Percentiles rank a stretch among this genome's conserved stretches.
Conservation (phyloP, 2,329 filamentous ascomycete genomes). For the Nemania bipapillata region DNA sequence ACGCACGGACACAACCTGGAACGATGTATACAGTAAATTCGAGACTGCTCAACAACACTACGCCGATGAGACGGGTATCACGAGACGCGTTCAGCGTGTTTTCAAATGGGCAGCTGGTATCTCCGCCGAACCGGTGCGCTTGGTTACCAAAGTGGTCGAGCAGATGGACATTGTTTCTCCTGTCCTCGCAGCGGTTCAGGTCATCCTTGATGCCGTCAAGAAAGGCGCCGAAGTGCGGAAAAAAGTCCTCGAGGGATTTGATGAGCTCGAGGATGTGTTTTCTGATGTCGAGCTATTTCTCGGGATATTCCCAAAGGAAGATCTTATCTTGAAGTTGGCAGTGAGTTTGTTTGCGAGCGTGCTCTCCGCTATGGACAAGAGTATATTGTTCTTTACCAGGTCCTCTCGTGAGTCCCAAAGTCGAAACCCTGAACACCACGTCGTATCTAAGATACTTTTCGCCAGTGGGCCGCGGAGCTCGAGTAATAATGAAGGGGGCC, state of each 20-base stretch:
- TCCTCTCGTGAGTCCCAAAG: background rate
- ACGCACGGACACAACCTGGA: slow-evolving; percentile 3
- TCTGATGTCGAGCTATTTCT: slow-evolving; percentile 12
- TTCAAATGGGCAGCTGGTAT: background rate
- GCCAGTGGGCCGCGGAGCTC: background rate
- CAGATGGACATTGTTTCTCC: background rate
- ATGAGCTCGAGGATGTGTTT: slow-evolving; percentile 16
- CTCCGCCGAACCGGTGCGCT: slow-evolving; percentile 5
- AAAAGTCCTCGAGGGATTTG: background rate
- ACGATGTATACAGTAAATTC: slow-evolving; percentile 13
- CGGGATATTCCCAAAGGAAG: slow-evolving; percentile 9
- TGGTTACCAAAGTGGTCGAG: background rate
- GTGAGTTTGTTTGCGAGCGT: slow-evolving; percentile 12
- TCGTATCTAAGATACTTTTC: background rate
- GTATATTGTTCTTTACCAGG: slow-evolving; percentile 6
- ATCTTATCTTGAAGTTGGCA: background rate
- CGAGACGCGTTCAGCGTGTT: background rate
- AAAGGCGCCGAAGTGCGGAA: slow-evolving; percentile 1
- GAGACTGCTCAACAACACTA: slow-evolving; percentile 7
- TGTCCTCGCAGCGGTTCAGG: background rate
- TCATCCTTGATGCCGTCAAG: slow-evolving; percentile 8
- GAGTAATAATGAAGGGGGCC: background rate
- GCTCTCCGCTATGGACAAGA: slow-evolving; percentile 1
- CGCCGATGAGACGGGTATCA: background rate
- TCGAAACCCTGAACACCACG: background rate